Evolutionary conservation across 176 grass and related monocot genomes (phyloP).

Genomic region (Eleusine indica): DNA sequence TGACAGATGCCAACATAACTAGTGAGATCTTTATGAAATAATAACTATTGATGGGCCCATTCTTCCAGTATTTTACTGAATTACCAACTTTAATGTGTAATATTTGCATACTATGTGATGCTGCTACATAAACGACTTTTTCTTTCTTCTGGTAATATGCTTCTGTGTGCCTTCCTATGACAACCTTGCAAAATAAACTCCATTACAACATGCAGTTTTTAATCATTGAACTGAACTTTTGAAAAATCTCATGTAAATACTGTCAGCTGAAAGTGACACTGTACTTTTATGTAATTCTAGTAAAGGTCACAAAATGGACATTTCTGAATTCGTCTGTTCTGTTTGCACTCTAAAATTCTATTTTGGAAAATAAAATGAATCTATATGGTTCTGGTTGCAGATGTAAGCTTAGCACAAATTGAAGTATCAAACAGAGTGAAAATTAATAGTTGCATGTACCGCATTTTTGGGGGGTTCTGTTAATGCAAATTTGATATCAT

Average conservation of each 20-base stretch:
- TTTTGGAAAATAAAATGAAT: not conserved
- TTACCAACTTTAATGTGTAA: constrained; percentile 16
- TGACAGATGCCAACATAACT: constrained; percentile 36
- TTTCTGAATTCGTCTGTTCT: constrained; percentile 1
- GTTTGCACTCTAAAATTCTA: not conserved
- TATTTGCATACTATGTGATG: not conserved
- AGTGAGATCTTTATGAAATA: constrained; percentile 32
- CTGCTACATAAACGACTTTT: constrained; percentile 4
- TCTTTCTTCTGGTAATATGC: constrained; percentile 2
- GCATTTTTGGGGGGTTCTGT: constrained; percentile 5
- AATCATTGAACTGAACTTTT: not conserved
- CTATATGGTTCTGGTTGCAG: constrained; percentile 12
- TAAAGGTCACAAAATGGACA: not conserved
- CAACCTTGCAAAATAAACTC: constrained; percentile 6
- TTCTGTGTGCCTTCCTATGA: not conserved
- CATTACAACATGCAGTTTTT: not conserved
- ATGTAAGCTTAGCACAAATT: constrained; percentile 14
- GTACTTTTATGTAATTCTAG: not conserved
- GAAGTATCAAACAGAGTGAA: not conserved
- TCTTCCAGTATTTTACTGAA: constrained; percentile 23
- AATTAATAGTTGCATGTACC: constrained; percentile 15
- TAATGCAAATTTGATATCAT: not conserved
- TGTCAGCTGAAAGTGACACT: not conserved
- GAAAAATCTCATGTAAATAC: not conserved
- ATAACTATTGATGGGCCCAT: constrained; percentile 21